Conservation (phyloP, 148 eudicot species). For the Nepenthes mirabilis region DNA sequence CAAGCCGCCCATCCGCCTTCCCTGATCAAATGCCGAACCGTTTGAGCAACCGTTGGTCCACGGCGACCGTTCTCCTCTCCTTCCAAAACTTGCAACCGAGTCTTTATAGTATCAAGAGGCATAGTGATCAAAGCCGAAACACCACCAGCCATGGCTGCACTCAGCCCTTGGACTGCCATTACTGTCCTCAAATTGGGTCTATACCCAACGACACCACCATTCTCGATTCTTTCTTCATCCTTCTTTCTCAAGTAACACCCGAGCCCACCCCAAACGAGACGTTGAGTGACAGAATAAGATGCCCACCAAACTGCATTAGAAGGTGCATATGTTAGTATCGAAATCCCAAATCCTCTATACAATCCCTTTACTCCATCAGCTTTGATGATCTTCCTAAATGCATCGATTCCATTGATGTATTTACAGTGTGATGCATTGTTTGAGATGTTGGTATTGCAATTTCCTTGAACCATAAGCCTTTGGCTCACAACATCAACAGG, state of each 20-base stretch:
- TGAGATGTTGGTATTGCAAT: background rate
- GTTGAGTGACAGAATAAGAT: conserved; percentile 53
- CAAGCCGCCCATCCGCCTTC: conserved; percentile 78
- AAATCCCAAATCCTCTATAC: conserved; percentile 76
- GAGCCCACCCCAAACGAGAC: conserved; percentile 48
- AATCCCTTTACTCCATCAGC: conserved; percentile 33
- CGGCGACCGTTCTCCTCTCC: conserved; percentile 40
- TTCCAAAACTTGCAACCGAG: conserved; percentile 56
- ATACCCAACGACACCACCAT: conserved; percentile 8
- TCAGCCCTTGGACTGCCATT: conserved; percentile 54
- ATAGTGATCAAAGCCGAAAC: conserved; percentile 51
- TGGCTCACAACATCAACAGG: conserved; percentile 90
- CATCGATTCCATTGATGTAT: conserved; percentile 62
- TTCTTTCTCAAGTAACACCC: conserved; percentile 27
- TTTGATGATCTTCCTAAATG: conserved; percentile 46
- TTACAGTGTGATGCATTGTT: conserved; percentile 12
- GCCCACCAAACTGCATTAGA: conserved; percentile 81
- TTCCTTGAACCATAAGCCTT: conserved; percentile 72
- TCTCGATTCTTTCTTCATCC: conserved; percentile 9
- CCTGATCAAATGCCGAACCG: conserved; percentile 19
- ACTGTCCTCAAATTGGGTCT: conserved; percentile 44
- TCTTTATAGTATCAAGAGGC: conserved; percentile 66
- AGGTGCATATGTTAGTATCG: conserved; percentile 58
- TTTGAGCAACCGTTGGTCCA: conserved; percentile 24
- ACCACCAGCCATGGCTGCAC: conserved; percentile 67